These are phyloP conservation scores for Carnegiea gigantea DNA, from an alignment of 179 eudicot species.

Conservation along the genomic window DNA sequence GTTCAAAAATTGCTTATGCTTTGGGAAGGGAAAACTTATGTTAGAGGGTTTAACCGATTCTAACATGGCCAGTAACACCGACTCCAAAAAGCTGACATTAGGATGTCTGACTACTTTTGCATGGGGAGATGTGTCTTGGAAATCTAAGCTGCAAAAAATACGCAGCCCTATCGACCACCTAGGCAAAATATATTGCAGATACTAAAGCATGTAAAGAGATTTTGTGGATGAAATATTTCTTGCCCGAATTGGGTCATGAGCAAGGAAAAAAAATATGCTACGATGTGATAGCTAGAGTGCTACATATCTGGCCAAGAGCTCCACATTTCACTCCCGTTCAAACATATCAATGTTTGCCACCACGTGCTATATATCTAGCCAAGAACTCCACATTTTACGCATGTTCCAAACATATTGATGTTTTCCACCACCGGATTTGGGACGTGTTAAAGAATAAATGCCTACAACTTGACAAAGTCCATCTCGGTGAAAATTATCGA, in stretches of 20 bases:
- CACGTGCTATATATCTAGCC: background rate
- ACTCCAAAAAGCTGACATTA: background rate
- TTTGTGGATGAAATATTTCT: background rate
- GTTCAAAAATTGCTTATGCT: too few species aligned
- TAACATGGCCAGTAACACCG: too few species aligned
- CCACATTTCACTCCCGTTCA: background rate
- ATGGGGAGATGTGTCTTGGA: background rate
- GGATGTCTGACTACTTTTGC: background rate
- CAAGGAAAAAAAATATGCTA: background rate
- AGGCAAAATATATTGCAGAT: background rate
- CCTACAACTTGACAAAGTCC: background rate
- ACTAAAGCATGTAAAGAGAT: background rate
- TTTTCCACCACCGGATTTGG: background rate
- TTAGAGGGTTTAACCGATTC: too few species aligned
- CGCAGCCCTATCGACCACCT: background rate
- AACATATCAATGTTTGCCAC: background rate
- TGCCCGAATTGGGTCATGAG: background rate
- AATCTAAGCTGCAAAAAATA: background rate
- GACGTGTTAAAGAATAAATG: background rate
- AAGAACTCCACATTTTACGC: background rate
- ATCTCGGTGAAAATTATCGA: background rate
- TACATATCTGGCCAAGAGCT: background rate
- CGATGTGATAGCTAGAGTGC: background rate
- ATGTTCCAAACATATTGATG: conserved; percentile 2
- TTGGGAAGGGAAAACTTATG: too few species aligned